phyloP scores from a whole-genome alignment of 1,139 yeast genomes.

The Sugiyamaella novakii region DNA sequence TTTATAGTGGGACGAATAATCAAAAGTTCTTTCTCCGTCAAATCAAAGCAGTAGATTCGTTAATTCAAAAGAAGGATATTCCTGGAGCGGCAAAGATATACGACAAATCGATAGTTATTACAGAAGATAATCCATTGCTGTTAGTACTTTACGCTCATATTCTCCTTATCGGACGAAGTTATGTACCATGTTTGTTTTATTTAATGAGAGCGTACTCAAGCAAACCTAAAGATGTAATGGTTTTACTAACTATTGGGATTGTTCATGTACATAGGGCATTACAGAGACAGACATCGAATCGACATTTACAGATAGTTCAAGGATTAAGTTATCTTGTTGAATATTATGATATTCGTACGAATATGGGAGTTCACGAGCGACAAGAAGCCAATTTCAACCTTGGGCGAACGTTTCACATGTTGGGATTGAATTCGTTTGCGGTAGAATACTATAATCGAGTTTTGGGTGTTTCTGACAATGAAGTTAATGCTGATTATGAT shows the following conservation, averaged over 20 bases:
- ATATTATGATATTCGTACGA: constrained; percentile 54
- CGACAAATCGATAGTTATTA: constrained; percentile 46
- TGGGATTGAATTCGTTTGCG: constrained; percentile 76
- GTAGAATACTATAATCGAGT: constrained; percentile 70
- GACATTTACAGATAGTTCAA: constrained; percentile 85
- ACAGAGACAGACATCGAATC: constrained; percentile 82
- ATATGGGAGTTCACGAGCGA: constrained; percentile 51
- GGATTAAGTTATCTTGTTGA: constrained; percentile 79
- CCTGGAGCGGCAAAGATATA: constrained; percentile 79
- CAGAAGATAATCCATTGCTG: constrained; percentile 64
- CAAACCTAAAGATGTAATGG: constrained; percentile 70
- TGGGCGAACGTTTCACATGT: constrained; percentile 81
- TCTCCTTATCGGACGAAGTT: constrained; percentile 80
- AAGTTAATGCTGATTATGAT: constrained; percentile 50
- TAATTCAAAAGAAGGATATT: constrained; percentile 55
- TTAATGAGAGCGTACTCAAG: constrained; percentile 52
- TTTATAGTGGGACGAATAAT: constrained; percentile 74
- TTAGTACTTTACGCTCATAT: constrained; percentile 77
- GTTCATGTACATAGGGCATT: constrained; percentile 89
- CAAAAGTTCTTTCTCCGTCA: constrained; percentile 90
- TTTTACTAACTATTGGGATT: constrained; percentile 72
- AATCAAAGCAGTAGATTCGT: constrained; percentile 81
- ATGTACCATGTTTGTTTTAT: constrained; percentile 72
- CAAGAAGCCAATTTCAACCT: constrained; percentile 85
- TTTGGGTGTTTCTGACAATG: constrained; percentile 43